phyloP scores from a whole-genome alignment of 257 asterid genomes.

The Handroanthus guayacan region DNA sequence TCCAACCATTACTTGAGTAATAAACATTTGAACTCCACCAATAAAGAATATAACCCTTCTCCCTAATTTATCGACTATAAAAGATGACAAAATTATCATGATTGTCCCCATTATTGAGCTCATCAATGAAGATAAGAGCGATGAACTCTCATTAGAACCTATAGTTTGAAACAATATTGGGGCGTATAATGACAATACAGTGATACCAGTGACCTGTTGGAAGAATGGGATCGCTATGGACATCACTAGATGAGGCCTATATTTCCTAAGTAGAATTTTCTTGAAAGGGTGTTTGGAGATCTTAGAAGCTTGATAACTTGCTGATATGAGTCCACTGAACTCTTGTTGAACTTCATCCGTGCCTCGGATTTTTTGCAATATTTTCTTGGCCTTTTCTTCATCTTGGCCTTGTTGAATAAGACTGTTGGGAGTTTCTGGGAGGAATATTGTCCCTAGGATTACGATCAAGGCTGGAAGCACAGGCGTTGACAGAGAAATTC shows the following conservation, averaged over 20 bases:
- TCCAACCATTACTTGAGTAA: slow-evolving; percentile 59
- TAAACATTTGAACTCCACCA: slow-evolving; percentile 68
- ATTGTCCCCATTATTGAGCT: slow-evolving; percentile 65
- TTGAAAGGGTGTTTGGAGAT: slow-evolving; percentile 46
- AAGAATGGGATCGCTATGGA: slow-evolving; percentile 81
- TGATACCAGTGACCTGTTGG: slow-evolving; percentile 86
- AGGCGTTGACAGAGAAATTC: no score
- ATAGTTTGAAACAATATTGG: slow-evolving; percentile 72
- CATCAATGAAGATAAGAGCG: slow-evolving; percentile 66
- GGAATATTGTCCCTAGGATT: no score
- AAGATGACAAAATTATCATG: slow-evolving; percentile 49
- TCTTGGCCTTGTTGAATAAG: no score
- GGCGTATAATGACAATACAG: slow-evolving; percentile 80
- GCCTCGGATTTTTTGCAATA: no score
- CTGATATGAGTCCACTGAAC: no score
- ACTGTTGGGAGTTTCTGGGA: no score
- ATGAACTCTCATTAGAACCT: slow-evolving; percentile 79
- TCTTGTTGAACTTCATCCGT: no score
- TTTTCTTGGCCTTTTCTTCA: no score
- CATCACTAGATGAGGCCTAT: slow-evolving; percentile 80
- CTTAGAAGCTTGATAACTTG: no score
- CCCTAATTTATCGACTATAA: slow-evolving; percentile 72
- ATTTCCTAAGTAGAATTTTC: slow-evolving; percentile 51
- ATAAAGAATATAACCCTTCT: slow-evolving; percentile 50
- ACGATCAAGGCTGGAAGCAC: no score